A percentile compares a stretch with the other conserved stretches of the same genome.
These are phyloP conservation scores for Triangularia setosa DNA, from an alignment of 2,329 filamentous ascomycete species.

Conservation along the genomic window DNA sequence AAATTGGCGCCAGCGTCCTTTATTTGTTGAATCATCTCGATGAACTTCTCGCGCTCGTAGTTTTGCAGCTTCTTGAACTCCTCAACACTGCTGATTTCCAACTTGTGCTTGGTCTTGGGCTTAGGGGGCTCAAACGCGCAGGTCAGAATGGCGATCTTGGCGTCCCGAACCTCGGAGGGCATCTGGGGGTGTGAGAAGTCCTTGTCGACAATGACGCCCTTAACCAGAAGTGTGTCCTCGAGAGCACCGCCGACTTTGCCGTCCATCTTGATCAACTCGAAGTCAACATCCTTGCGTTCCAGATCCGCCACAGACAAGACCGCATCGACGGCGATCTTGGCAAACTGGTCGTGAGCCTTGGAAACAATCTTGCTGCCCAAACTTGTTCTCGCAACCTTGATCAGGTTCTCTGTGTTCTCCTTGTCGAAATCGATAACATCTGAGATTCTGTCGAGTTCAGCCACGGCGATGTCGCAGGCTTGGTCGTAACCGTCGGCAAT, in stretches of 20 bases:
- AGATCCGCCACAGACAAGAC: constrained; percentile 95
- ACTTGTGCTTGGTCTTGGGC: constrained; percentile 99
- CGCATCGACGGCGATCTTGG: constrained; percentile 94
- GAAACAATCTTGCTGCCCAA: constrained; percentile 98
- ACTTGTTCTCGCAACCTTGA: constrained; percentile 93
- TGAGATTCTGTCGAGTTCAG: constrained; percentile 87
- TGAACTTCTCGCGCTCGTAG: constrained; percentile 94
- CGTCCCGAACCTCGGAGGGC: constrained; percentile 90
- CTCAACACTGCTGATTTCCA: constrained; percentile 94
- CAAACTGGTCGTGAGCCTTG: constrained; percentile 97
- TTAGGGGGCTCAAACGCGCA: constrained; percentile 98
- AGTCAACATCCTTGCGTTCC: constrained; percentile 95
- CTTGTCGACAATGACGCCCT: constrained; percentile 98
- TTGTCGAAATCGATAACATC: constrained; percentile 84
- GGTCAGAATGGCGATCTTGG: constrained; percentile 95
- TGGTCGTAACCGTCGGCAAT: constrained; percentile 98
- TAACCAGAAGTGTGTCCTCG: constrained; percentile 90
- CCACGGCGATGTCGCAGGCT: constrained; percentile 93
- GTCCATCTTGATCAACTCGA: constrained; percentile 98
- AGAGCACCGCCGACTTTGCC: constrained; percentile 93
- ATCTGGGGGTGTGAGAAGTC: constrained; percentile 99
- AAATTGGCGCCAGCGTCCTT: constrained; percentile 96
- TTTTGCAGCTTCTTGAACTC: constrained; percentile 97
- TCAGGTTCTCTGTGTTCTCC: constrained; percentile 76
- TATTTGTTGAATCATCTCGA: constrained; percentile 98